A percentile compares a stretch with the other conserved stretches of the same genome.
These are phyloP conservation scores for Carallia brachiata DNA, from an alignment of 345 rosid species.

Conservation along the genomic window DNA sequence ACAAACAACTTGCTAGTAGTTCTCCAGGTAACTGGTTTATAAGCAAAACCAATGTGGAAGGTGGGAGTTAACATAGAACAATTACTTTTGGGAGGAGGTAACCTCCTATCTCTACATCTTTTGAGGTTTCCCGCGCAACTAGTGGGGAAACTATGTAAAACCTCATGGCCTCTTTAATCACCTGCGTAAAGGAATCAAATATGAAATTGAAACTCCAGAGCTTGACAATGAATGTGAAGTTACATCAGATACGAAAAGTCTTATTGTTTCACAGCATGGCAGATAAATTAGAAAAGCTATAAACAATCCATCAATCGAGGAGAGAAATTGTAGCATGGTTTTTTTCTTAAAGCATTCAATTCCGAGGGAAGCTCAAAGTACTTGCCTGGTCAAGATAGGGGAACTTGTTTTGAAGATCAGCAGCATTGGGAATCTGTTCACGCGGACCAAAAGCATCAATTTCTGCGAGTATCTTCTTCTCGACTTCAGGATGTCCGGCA, in stretches of 20 bases:
- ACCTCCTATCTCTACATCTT: constrained; percentile 76
- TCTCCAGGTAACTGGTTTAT: no score
- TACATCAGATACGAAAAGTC: neutral
- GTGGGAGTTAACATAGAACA: neutral
- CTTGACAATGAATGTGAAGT: neutral
- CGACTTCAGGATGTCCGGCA: constrained; percentile 68
- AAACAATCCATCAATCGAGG: neutral
- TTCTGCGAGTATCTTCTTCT: constrained; percentile 64
- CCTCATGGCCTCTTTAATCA: constrained; percentile 85
- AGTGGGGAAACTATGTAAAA: constrained; percentile 78
- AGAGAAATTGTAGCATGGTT: neutral
- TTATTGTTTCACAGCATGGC: neutral
- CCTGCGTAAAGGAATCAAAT: constrained; percentile 38
- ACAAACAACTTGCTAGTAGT: no score
- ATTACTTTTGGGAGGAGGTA: constrained; percentile 81
- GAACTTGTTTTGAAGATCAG: constrained; percentile 64
- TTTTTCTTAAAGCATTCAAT: neutral
- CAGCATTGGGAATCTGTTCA: constrained; percentile 54
- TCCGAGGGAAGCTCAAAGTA: neutral
- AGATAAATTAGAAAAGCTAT: neutral
- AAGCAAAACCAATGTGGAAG: no score
- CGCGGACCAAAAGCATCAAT: constrained; percentile 64
- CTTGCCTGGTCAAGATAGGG: constrained; percentile 83
- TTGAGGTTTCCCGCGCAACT: constrained; percentile 80
- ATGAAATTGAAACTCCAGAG: constrained; percentile 2